A percentile compares a stretch with the other conserved stretches of the same genome.
Evolutionary conservation across 2,329 filamentous ascomycete genomes (phyloP).

Genomic region (Fusarium bulbicola): DNA sequence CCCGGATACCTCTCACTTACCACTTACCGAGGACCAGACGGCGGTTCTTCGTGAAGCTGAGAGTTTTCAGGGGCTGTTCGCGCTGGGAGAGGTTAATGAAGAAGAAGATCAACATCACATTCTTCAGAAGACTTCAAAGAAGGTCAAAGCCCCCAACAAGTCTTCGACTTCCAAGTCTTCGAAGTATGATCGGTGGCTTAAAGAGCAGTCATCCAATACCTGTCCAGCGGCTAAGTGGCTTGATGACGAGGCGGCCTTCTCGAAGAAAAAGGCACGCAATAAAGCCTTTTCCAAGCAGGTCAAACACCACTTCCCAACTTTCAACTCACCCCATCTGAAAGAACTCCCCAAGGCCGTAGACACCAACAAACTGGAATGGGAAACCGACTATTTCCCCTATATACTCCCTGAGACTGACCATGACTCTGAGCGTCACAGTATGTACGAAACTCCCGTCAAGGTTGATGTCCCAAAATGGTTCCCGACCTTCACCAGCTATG

Average conservation of each 20-base stretch:
- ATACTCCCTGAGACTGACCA: background rate
- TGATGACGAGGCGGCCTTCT: background rate
- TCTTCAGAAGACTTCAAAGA: background rate
- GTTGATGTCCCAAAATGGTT: slow-evolving; percentile 34
- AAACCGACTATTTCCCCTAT: background rate
- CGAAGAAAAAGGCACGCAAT: slow-evolving; percentile 14
- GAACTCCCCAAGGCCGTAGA: background rate
- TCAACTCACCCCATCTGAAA: background rate
- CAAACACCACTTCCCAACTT: background rate
- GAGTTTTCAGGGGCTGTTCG: background rate
- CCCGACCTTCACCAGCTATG: slow-evolving; percentile 11
- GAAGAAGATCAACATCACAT: background rate
- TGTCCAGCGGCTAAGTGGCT: slow-evolving; percentile 6
- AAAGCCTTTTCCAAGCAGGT: slow-evolving; percentile 14
- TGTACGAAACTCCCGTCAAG: background rate
- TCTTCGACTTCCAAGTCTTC: background rate
- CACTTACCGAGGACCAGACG: slow-evolving; percentile 22
- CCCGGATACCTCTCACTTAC: slow-evolving; percentile 18
- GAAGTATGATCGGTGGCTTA: slow-evolving; percentile 7
- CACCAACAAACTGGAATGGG: background rate
- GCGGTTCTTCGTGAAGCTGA: slow-evolving; percentile 17
- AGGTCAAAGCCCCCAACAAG: background rate
- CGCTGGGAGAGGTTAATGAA: background rate
- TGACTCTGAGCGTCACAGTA: background rate
- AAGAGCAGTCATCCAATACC: background rate